Conservation (phyloP, 352 stramenopile species). For the Phytophthora foliorum region DNA sequence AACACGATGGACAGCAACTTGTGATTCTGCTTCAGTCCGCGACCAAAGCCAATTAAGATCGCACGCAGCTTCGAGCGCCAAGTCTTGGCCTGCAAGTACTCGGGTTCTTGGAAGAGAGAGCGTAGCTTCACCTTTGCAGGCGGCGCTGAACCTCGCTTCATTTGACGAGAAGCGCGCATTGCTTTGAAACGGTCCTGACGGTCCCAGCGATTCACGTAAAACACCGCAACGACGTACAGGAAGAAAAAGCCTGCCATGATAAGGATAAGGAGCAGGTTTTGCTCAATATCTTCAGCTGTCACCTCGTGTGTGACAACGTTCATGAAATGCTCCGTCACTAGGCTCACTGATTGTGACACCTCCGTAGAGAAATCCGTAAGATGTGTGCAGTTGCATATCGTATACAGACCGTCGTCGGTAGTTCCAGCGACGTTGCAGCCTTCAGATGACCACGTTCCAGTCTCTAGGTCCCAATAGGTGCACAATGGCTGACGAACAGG, state of each 20-base stretch:
- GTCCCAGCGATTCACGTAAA: conserved; percentile 77
- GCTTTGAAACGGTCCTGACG: conserved; percentile 56
- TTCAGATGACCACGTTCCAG: conserved; percentile 64
- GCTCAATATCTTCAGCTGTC: conserved; percentile 61
- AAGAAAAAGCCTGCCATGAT: conserved; percentile 63
- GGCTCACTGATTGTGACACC: conserved; percentile 62
- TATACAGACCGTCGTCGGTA: conserved; percentile 72
- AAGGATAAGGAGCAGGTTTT: conserved; percentile 67
- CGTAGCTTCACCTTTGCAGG: conserved; percentile 64
- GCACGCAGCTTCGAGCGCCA: conserved; percentile 56
- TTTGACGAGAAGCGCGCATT: conserved; percentile 41
- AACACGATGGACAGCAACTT: conserved; percentile 78
- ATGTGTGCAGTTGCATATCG: conserved; percentile 79
- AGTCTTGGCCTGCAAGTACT: conserved; percentile 61
- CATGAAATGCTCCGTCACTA: conserved; percentile 71
- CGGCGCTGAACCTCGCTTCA: conserved; percentile 29
- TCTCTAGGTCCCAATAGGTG: conserved; percentile 63
- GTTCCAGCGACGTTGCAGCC: conserved; percentile 62
- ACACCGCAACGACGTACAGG: conserved; percentile 57
- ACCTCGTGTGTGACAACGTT: conserved; percentile 66
- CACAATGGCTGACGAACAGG: conserved; percentile 58
- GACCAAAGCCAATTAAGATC: conserved; percentile 51
- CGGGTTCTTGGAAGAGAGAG: conserved; percentile 71
- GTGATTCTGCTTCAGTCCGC: conserved; percentile 69
- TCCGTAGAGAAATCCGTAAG: conserved; percentile 81